Conservation (phyloP, 2,329 filamentous ascomycete species). For the Fusarium nanum region DNA sequence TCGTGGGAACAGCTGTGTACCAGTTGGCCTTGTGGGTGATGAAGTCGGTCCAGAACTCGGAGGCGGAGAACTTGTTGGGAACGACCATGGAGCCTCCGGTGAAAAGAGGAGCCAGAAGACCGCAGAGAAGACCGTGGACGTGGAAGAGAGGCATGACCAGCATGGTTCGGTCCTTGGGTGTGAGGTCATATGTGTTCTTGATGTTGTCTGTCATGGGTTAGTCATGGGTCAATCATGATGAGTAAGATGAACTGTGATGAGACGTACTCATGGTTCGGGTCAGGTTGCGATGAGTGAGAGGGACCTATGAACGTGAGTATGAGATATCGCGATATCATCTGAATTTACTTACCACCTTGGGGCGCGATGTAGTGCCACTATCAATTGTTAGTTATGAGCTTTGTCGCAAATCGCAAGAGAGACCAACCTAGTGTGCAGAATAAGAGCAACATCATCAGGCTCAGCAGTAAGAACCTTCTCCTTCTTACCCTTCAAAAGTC, state of each 20-base stretch:
- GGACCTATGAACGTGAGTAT: constrained; percentile 62
- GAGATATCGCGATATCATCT: background rate
- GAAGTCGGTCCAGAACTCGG: constrained; percentile 86
- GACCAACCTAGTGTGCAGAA: constrained; percentile 77
- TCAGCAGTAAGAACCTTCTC: constrained; percentile 62
- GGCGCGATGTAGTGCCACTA: constrained; percentile 83
- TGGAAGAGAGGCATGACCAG: constrained; percentile 93
- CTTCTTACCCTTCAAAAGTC: constrained; percentile 67
- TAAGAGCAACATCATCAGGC: constrained; percentile 83
- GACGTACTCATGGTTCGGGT: constrained; percentile 78
- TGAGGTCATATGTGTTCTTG: constrained; percentile 79
- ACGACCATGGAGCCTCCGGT: constrained; percentile 84
- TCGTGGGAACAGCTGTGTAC: constrained; percentile 94
- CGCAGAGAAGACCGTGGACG: constrained; percentile 88
- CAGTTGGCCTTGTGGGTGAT: constrained; percentile 80
- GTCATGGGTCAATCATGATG: constrained; percentile 2
- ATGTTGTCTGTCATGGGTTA: constrained; percentile 71
- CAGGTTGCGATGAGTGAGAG: constrained; percentile 83
- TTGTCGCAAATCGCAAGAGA: background rate
- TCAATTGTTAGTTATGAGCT: constrained; percentile 39
- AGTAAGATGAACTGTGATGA: constrained; percentile 39
- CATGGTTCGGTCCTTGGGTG: constrained; percentile 78
- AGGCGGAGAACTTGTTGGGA: constrained; percentile 81
- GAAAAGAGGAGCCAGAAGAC: constrained; percentile 79
- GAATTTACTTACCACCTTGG: constrained; percentile 74